phyloP scores from a whole-genome alignment of 1,284 basidiomycete species.

The Melampsora abietis-canadensis region DNA sequence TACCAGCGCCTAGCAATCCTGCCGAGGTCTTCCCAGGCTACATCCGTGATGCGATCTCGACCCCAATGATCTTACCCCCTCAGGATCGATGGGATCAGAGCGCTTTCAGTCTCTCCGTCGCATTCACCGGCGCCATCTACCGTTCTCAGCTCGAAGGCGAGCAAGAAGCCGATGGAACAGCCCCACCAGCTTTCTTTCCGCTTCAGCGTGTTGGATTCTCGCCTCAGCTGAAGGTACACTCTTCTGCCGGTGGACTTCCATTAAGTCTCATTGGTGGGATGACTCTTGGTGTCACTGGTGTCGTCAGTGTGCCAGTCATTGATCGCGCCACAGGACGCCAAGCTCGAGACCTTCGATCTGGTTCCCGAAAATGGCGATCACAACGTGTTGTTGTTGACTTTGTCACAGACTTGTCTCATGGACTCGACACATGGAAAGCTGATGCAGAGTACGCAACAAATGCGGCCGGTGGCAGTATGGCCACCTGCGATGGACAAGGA shows the following conservation, averaged over 20 bases:
- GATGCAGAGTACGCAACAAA: slow-evolving; percentile 48
- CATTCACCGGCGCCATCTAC: slow-evolving; percentile 38
- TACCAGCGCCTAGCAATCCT: background rate
- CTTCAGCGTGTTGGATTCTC: slow-evolving; percentile 51
- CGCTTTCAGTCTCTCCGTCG: slow-evolving; percentile 39
- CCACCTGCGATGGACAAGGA: slow-evolving; percentile 43
- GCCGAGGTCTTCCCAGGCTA: background rate
- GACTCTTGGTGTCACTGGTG: slow-evolving; percentile 52
- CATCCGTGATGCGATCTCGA: background rate
- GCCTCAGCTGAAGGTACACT: slow-evolving; percentile 49
- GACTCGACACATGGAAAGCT: slow-evolving; percentile 51
- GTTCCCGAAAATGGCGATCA: slow-evolving; percentile 43
- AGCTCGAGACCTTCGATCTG: slow-evolving; percentile 29
- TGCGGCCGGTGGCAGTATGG: slow-evolving; percentile 43
- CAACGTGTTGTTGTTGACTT: slow-evolving; percentile 52
- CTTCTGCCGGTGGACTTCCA: slow-evolving; percentile 40
- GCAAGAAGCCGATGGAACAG: slow-evolving; percentile 21
- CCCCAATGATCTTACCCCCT: slow-evolving; percentile 7
- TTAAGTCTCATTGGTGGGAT: slow-evolving; percentile 48
- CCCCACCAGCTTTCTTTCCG: slow-evolving; percentile 52
- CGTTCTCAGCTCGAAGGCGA: slow-evolving; percentile 27
- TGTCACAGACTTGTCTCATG: slow-evolving; percentile 51
- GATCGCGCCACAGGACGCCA: slow-evolving; percentile 46
- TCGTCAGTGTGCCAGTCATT: slow-evolving; percentile 48
- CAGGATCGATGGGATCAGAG: slow-evolving; percentile 34